Evolutionary conservation across 2,329 filamentous ascomycete genomes (phyloP), one percentile per base, ranked within the genome.

Genomic region (Penicillium sclerotiorum): DNA sequence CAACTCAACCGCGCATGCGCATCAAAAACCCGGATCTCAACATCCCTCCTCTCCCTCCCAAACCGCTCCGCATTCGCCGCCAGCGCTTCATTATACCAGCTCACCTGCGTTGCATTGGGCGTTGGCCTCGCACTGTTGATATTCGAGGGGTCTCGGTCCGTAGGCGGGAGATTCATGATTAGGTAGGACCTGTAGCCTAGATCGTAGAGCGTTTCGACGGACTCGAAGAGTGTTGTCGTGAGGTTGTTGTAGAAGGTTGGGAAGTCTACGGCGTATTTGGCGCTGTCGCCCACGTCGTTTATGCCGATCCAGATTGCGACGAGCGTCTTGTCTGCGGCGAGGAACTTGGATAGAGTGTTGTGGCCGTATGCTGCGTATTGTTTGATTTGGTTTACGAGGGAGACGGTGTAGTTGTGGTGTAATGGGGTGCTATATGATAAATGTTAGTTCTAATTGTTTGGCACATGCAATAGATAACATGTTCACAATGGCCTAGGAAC

Each of bases 221-320:
- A 69, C 12, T 64, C 50, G 48, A 80, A 77, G 1, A 78, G 65
- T 0, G 72, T 67, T 3, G 44, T 44, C 28, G 77, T 70, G 5
- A 80, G 62, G 9, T 64, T 59, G 4, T 72, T 62, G 58, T 80
- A 81, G 55, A 79, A 74, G 0, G 58, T 63, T 3, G 70, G 67
- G 52, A 80, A 81, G 9, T 71, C 66, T 11, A 75, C 69, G 25
- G 66, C 69, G 40, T 73, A 74, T 33, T 74, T 71, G 12, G 65
- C 69, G 6, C 74, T 74, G 58, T 83, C 80, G 53, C 71, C 73
- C 52, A 83, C 79, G 49, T 83, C 80, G 59, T 83, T 83, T 50
- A 83, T 68, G 2, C 78, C 81, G 38, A 83, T 83, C 75, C 77
- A 83, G 30, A 81, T 61, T 2, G 75, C 75, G 0, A 81, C 72